Conservation (phyloP, 768 basidiomycete genomes). For the Leccinum aurantiacum region DNA sequence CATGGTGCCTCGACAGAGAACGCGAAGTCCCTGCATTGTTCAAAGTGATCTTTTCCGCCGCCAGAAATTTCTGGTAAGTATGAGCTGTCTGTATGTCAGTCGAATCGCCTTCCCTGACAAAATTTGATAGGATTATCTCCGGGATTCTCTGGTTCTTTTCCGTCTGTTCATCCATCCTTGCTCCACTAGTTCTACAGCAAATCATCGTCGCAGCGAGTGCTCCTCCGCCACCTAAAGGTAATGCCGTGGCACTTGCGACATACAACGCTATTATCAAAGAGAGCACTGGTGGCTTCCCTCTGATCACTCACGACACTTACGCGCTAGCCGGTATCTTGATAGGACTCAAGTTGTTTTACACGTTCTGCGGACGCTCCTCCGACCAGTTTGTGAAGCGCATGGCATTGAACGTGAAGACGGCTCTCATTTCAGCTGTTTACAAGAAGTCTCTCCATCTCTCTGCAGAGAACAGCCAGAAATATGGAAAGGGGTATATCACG, state of each 20-base stretch:
- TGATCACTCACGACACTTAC: conserved; percentile 28
- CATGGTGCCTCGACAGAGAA: conserved; percentile 19
- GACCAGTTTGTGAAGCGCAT: conserved; percentile 32
- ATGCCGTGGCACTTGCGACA: conserved; percentile 23
- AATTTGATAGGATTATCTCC: conserved; percentile 22
- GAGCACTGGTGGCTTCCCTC: conserved; percentile 31
- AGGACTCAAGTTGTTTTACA: conserved; percentile 24
- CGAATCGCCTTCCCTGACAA: not conserved
- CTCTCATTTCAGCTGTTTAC: conserved; percentile 32
- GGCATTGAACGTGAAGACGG: conserved; percentile 30
- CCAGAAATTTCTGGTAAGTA: conserved; percentile 17
- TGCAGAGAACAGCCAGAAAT: conserved; percentile 27
- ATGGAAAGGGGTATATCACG: conserved; percentile 28
- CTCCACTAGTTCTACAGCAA: conserved; percentile 30
- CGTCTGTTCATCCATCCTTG: conserved; percentile 18
- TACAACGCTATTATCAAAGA: conserved; percentile 20
- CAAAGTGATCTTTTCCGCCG: conserved; percentile 16
- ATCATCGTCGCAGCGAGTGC: conserved; percentile 27
- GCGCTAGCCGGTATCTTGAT: conserved; percentile 25
- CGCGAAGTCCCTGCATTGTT: conserved; percentile 20
- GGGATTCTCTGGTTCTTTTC: conserved; percentile 32
- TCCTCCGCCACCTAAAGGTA: conserved; percentile 17
- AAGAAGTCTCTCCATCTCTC: conserved; percentile 32
- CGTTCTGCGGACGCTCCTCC: conserved; percentile 29
- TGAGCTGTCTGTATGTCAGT: not conserved